Percentiles rank a stretch among this genome's conserved stretches.
phyloP scores from a whole-genome alignment of 345 rosid species.

The Gossypium australe region DNA sequence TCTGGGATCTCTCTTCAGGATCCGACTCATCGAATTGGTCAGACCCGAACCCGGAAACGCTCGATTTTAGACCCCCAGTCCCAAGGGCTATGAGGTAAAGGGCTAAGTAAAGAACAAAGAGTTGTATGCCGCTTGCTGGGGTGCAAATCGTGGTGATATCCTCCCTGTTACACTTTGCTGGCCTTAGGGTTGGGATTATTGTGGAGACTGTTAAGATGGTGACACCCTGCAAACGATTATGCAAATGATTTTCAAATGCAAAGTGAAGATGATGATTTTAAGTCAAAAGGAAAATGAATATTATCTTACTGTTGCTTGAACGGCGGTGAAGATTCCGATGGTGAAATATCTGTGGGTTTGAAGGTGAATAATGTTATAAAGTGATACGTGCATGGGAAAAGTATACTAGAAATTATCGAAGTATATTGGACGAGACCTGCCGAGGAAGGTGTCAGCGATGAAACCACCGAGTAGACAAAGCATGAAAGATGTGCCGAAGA shows the following conservation, averaged over 20 bases:
- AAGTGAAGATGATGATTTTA: background rate
- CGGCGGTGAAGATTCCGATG: background rate
- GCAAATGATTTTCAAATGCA: background rate
- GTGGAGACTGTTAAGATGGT: background rate
- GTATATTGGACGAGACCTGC: background rate
- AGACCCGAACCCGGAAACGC: background rate
- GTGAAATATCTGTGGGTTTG: background rate
- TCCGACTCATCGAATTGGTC: background rate
- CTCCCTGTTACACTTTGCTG: background rate
- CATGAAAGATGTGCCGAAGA: background rate
- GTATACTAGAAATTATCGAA: background rate
- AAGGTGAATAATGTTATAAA: background rate
- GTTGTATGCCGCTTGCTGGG: background rate
- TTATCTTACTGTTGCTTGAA: background rate
- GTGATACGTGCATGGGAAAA: background rate
- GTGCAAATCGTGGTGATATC: background rate
- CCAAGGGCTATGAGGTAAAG: background rate
- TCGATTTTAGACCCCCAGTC: background rate
- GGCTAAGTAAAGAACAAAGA: background rate
- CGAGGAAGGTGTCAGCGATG: background rate
- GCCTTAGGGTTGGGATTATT: background rate
- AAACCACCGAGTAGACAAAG: background rate
- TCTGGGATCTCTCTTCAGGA: background rate
- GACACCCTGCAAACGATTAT: background rate
- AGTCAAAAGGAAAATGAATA: background rate